phyloP scores from a whole-genome alignment of 176 grass and related monocot species.

The Zea mays region Zm-B73-REFERENCE-NAM-5.0 NC_050101.1:147241501-147242000 shows the following conservation, averaged over 20 bases:
- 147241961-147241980: slow-evolving; percentile 79
- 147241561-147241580: background rate
- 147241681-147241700: background rate
- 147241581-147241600: background rate
- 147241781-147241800: slow-evolving; percentile 17
- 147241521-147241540: background rate
- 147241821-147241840: slow-evolving; percentile 91
- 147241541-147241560: background rate
- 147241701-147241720: background rate
- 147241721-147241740: background rate
- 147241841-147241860: slow-evolving; percentile 74
- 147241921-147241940: slow-evolving; percentile 93
- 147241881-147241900: slow-evolving; percentile 74
- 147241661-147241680: background rate
- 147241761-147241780: background rate
- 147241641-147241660: background rate
- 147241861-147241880: slow-evolving; percentile 85
- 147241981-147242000: slow-evolving; percentile 35
- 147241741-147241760: background rate
- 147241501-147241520: background rate
- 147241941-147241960: slow-evolving; percentile 99
- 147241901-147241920: slow-evolving; percentile 92
- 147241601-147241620: background rate
- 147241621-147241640: background rate
- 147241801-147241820: slow-evolving; percentile 41